Base-by-base conservation (phyloP, 352 stramenopile species). In the Phytophthora pini region DNA sequence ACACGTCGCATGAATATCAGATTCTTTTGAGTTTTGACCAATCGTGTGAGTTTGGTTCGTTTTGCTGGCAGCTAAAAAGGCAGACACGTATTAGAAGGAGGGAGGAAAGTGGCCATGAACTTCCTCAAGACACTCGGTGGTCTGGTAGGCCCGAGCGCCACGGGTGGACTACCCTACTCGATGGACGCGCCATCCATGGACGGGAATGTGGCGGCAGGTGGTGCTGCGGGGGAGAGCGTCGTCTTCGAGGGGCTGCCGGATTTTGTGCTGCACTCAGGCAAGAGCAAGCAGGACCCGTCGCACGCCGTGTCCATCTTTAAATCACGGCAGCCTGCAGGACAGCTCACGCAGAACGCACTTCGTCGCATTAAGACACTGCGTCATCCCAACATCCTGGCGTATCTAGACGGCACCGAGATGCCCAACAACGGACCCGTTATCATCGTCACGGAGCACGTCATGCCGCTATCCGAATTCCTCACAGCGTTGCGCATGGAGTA, bases 371-470 rank as follows among this genome's bases (percentile, higher is more conserved):
- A 98, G 73, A 98, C 94, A 43, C 76, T 98, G 43, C 88, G 96
- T 15, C 96, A 99, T 70, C 96, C 96, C 4, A 93, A 98, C 67
- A 94, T 98, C 49, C 70, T 99, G 20, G 74, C 90, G 48, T 98
- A 90, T 31, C 65, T 97, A 44, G 88, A 96, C 51, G 87, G 87
- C 43, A 79, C 68, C 4, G 88, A 96, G 60, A 75, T 92, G 61
- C 56, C 77, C 57, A 84, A 88, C 80, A 80, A 87, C 56, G 94
- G 94, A 9, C 91, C 94, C 56, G 75, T 98, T 6, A 84, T 98
- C 31, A 90, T 99, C 67, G 88, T 98, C 8, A 99, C 97, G 3
- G 97, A 99, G 80, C 77, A 85, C n/a, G 95, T 97, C 46, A 85
- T 92, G 53, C 85, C 94, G 3, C 77, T 99, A 11, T 81, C 87